Evolutionary conservation across 805 yeast genomes (phyloP), one percentile per base, ranked within the genome.

Genomic region (Candida taoyuanica): DNA sequence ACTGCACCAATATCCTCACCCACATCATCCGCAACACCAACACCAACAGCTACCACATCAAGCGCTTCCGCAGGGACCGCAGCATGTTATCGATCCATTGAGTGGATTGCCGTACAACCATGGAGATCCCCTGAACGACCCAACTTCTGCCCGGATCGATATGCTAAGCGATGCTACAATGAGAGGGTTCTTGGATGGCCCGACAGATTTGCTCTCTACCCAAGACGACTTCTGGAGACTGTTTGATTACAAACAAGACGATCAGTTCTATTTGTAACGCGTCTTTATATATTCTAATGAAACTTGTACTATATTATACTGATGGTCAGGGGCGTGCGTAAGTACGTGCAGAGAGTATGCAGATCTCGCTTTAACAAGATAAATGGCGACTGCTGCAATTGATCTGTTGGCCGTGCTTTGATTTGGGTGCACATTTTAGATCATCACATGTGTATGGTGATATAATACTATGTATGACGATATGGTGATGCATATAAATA

Each of bases 201-300:
- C 47, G 12, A 42, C 39, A 25, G 50, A 50, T 2, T 32, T 44
- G 16, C 17, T 42, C 7, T 17, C 27, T 5, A 40, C 46, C 2
- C 50, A 47, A 33, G 44, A 40, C 28, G 58, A 54, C 5, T 52
- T 54, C 23, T 54, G 58, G 58, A 44, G 39, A 36, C 31, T 50
- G 42, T 52, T 54, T 34, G 57, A 54, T 29, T 44, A 43, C 25
- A 54, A 54, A 20, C 53, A 43, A 16, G 57, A 54, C 27, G 55
- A 50, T 17, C 53, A 48, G 36, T 54, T 54, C 33, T 49, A 50
- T 29, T 28, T 53, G 30, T 53, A 30, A 46, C 12, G 32, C 11
- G 7, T 11, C 24, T 21, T 8, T 9, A 26, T 26, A 26, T 26
- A n/a, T n/a, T n/a, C n/a, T n/a, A n/a, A n/a, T n/a, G n/a, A n/a